A percentile compares a stretch with the other conserved stretches of the same genome.
Evolutionary conservation across 441 rosid genomes (phyloP).

Genomic region (Gossypium lobatum): DNA sequence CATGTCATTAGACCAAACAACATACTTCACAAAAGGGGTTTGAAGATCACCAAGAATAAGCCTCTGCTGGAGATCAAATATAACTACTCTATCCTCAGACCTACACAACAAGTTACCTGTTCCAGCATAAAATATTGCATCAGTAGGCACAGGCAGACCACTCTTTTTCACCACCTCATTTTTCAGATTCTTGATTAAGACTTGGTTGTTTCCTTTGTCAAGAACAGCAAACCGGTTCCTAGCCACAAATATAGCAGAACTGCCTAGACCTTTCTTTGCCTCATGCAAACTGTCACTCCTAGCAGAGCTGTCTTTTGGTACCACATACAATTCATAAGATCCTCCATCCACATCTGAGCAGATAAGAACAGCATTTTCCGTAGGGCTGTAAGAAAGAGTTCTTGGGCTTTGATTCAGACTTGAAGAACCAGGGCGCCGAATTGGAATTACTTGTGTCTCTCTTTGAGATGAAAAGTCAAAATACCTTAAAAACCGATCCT

Average conservation of each 20-base stretch:
- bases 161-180: conserved; percentile 71
- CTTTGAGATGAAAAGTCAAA: conserved; percentile 64
- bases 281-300: conserved; percentile 66
- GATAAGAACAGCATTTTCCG: conserved; percentile 73
- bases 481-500: conserved; percentile 69
- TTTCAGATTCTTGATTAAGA: conserved; percentile 56
- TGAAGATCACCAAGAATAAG: conserved; percentile 74
- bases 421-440: conserved; percentile 69
- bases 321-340: conserved; percentile 71
- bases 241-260: conserved; percentile 71
- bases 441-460: conserved; percentile 70
- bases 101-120: conserved; percentile 72
- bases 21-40: conserved; percentile 61
- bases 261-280: conserved; percentile 74
- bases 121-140: conserved; percentile 81
- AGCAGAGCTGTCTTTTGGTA: conserved; percentile 63
- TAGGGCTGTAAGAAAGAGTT: conserved; percentile 80
- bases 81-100: conserved; percentile 68
- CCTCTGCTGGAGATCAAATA: conserved; percentile 77
- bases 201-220: conserved; percentile 69
- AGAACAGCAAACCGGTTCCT: conserved; percentile 77
- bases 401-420: conserved; percentile 79
- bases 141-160: conserved; percentile 55
- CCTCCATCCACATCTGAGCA: conserved; percentile 89
- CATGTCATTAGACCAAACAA: conserved; percentile 85